These are phyloP conservation scores for Solanum etuberosum DNA, from an alignment of 257 asterid genomes.

Conservation along the genomic window DNA sequence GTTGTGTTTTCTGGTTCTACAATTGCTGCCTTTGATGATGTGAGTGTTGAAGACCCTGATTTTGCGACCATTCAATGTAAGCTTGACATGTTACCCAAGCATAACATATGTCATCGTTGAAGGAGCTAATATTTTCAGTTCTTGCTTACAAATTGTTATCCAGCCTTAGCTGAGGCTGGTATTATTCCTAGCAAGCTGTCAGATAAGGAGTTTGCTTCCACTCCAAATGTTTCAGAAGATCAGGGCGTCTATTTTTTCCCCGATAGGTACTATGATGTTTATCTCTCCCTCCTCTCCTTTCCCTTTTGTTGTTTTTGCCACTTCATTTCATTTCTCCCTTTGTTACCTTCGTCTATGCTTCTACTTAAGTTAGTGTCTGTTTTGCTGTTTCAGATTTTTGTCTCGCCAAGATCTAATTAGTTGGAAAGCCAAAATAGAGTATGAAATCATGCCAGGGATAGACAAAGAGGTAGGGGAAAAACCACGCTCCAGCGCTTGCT, in stretches of 20 bases:
- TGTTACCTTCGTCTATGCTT: not conserved
- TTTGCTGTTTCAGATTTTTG: slow-evolving; percentile 42
- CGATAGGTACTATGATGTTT: slow-evolving; percentile 42
- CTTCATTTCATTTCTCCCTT: not conserved
- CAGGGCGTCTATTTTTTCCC: slow-evolving; percentile 38
- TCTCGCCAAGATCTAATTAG: slow-evolving; percentile 72
- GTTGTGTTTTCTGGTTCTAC: slow-evolving; percentile 70
- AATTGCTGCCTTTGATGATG: slow-evolving; percentile 64
- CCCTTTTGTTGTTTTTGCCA: not conserved
- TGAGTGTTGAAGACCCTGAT: slow-evolving; percentile 69
- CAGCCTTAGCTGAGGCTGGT: slow-evolving; percentile 92
- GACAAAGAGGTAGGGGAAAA: slow-evolving; percentile 49
- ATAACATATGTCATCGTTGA: not conserved
- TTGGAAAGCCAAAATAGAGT: slow-evolving; percentile 88
- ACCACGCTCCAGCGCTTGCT: not conserved
- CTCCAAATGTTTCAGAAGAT: slow-evolving; percentile 14
- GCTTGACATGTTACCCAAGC: slow-evolving; percentile 6
- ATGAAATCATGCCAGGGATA: slow-evolving; percentile 37
- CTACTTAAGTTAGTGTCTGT: not conserved
- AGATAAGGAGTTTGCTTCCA: slow-evolving; percentile 7
- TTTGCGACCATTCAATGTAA: slow-evolving; percentile 71
- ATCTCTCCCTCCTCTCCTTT: not conserved
- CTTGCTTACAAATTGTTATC: slow-evolving; percentile 2
- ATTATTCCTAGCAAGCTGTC: slow-evolving; percentile 70
- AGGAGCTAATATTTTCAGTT: not conserved